Evolutionary conservation across 192 early-diverging fungal genomes (phyloP).

Genomic region (Piromyces sp.): DNA sequence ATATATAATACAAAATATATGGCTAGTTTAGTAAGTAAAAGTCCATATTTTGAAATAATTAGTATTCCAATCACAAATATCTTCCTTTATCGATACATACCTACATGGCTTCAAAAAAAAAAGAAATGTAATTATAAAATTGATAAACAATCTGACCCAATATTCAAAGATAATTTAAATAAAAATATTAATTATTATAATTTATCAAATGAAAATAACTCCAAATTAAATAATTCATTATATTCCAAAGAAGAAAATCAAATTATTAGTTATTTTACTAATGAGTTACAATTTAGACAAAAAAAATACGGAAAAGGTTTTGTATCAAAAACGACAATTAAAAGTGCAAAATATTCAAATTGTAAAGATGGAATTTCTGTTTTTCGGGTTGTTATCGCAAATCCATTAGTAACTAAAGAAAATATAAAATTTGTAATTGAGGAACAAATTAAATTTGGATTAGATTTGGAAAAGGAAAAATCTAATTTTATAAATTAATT

Average conservation of each 20-base stretch:
- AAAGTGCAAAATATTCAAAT: not conserved
- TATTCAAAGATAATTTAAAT: no score
- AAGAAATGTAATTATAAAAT: no score
- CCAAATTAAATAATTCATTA: not conserved
- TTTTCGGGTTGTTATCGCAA: constrained; percentile 33
- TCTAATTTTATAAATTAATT: no score
- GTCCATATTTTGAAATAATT: constrained; percentile 22
- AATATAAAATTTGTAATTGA: constrained; percentile 24
- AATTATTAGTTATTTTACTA: not conserved
- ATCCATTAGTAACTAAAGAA: constrained; percentile 30
- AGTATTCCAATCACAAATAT: constrained; percentile 28
- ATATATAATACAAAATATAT: constrained; percentile 26
- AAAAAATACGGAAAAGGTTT: constrained; percentile 10
- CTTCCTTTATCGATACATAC: constrained; percentile 28
- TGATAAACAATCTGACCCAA: no score
- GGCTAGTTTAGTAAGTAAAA: constrained; percentile 10
- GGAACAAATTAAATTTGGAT: constrained; percentile 20
- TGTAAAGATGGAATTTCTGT: constrained; percentile 13
- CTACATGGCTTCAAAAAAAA: no score
- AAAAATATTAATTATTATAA: no score
- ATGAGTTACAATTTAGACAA: not conserved
- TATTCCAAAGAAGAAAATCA: not conserved
- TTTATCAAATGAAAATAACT: no score
- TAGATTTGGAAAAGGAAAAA: no score
- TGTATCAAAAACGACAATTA: constrained; percentile 18